Evolutionary conservation across 495 filamentous ascomycete genomes (phyloP).

Genomic region (Endocarpon pusillum): DNA sequence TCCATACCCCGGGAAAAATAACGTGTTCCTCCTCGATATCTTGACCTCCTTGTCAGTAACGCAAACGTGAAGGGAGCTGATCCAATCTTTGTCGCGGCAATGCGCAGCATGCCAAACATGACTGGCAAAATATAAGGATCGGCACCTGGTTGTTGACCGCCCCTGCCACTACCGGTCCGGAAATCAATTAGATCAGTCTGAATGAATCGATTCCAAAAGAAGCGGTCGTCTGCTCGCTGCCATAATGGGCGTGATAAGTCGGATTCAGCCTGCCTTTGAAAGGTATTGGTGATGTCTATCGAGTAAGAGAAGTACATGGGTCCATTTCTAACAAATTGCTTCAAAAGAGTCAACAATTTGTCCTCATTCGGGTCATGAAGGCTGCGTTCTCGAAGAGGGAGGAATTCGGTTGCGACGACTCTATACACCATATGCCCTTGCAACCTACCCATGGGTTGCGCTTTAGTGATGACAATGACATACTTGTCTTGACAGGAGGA

Average conservation of each 20-base stretch:
- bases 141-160: conserved; percentile 50
- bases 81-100: conserved; percentile 65
- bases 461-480: conserved; percentile 89
- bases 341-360: conserved; percentile 64
- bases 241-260: conserved; percentile 59
- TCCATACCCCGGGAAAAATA: conserved; percentile 92
- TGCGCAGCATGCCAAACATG: conserved; percentile 87
- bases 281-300: conserved; percentile 82
- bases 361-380: conserved; percentile 89
- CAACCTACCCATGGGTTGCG: conserved; percentile 73
- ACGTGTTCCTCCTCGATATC: conserved; percentile 74
- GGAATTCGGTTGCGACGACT: conserved; percentile 76
- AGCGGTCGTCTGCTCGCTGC: conserved; percentile 86
- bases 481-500: conserved; percentile 68
- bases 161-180: conserved; percentile 32
- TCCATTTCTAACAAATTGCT: conserved; percentile 56
- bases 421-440: conserved; percentile 91
- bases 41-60: conserved; percentile 72
- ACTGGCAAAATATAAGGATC: conserved; percentile 92
- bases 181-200: conserved; percentile 85
- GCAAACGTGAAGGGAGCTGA: conserved; percentile 65
- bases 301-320: conserved; percentile 99
- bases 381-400: conserved; percentile 81
- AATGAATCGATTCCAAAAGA: conserved; percentile 95
- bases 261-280: conserved; percentile 72